phyloP scores from a whole-genome alignment of 306 rosid species.

The Trifolium repens region DNA sequence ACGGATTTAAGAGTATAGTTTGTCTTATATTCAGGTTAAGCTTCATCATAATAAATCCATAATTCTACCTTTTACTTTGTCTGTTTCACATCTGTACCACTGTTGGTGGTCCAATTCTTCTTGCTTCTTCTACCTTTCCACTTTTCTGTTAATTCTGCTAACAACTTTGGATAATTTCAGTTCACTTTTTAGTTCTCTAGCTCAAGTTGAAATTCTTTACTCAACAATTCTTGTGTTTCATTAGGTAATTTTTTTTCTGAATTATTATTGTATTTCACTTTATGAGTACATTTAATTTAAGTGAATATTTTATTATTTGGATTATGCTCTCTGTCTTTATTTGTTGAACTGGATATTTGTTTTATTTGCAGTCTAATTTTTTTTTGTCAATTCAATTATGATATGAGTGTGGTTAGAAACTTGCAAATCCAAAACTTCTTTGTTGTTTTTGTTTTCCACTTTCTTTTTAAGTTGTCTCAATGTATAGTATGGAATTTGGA shows the following conservation, averaged over 20 bases:
- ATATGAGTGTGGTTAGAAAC: conserved; percentile 13
- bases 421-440: conserved; percentile 16
- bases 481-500: conserved; percentile 14
- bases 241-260: conserved; percentile 25
- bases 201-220: conserved; percentile 32
- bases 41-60: conserved; percentile 36
- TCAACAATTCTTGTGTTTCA: conserved; percentile 30
- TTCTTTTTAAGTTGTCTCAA: background rate
- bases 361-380: conserved; percentile 6
- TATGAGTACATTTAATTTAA: conserved; percentile 3
- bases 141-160: conserved; percentile 21
- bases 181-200: background rate
- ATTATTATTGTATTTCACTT: conserved; percentile 13
- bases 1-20: background rate
- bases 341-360: conserved; percentile 37
- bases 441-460: conserved; percentile 14
- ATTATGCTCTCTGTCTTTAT: conserved; percentile 34
- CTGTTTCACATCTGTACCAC: background rate
- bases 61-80: background rate
- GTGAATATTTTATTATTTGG: background rate
- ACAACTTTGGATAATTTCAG: conserved; percentile 25
- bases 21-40: conserved; percentile 6
- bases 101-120: background rate
- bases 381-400: conserved; percentile 18
- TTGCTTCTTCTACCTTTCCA: conserved; percentile 2